These are phyloP conservation scores for Pharus latifolius DNA, from an alignment of 176 grass and related monocot species.

Conservation along the genomic window DNA sequence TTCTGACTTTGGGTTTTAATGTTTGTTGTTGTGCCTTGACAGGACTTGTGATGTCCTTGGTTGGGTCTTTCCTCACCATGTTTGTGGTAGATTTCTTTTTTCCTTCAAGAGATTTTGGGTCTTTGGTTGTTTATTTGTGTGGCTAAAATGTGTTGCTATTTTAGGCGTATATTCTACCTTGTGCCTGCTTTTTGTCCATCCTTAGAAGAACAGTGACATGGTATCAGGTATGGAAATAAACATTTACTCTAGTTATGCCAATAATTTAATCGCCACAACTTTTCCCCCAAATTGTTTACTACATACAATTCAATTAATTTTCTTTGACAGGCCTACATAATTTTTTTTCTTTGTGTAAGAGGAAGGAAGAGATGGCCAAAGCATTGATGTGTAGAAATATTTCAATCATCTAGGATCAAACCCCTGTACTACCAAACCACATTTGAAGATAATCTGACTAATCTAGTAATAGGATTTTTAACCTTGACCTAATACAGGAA, in stretches of 20 bases:
- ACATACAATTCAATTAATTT: too few species aligned
- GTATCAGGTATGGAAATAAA: conserved; percentile 33
- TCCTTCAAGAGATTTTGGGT: neutral
- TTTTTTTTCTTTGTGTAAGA: too few species aligned
- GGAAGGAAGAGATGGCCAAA: too few species aligned
- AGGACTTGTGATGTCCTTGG: conserved; percentile 69
- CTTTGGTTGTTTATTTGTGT: neutral
- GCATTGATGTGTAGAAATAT: too few species aligned
- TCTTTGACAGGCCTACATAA: too few species aligned
- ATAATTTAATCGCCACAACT: neutral
- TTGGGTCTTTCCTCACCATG: conserved; percentile 74
- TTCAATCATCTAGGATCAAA: too few species aligned
- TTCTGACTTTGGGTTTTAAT: neutral
- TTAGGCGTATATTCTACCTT: conserved; percentile 60
- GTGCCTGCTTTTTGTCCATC: conserved; percentile 64
- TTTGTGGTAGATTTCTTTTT: conserved; percentile 44
- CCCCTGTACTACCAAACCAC: too few species aligned
- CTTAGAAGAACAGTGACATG: conserved; percentile 33
- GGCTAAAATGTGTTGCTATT: neutral
- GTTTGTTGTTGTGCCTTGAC: neutral
- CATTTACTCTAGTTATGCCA: too few species aligned
- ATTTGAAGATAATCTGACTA: too few species aligned
- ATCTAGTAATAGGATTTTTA: too few species aligned
- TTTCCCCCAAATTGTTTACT: too few species aligned
- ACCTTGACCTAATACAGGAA: too few species aligned